A percentile compares a stretch with the other conserved stretches of the same genome.
Evolutionary conservation across 345 rosid species (phyloP).

Genomic region (Rubroshorea leprosula): DNA sequence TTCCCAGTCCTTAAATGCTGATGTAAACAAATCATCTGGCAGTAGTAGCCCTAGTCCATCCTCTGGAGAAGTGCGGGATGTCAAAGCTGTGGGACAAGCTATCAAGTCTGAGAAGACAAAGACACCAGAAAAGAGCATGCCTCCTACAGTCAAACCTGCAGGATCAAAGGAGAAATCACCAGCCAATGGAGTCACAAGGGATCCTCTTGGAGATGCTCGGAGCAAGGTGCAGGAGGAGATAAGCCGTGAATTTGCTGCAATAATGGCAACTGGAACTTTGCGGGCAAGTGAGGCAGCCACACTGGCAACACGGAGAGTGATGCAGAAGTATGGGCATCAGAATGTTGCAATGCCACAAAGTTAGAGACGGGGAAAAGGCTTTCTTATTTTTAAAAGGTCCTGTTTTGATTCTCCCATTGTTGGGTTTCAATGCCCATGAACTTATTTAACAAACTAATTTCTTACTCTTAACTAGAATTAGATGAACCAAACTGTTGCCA

Average conservation of each 20-base stretch:
- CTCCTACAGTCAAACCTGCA: slow-evolving; percentile 32
- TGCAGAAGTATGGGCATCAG: slow-evolving; percentile 71
- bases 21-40: slow-evolving; percentile 19
- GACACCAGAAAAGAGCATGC: slow-evolving; percentile 9
- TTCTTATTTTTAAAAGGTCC: neutral
- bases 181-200: slow-evolving; percentile 24
- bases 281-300: slow-evolving; percentile 94
- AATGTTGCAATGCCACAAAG: slow-evolving; percentile 35
- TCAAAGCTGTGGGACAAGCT: slow-evolving; percentile 17
- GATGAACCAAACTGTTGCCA: too few relatives aligned
- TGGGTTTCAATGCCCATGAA: neutral
- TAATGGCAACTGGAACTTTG: slow-evolving; percentile 83
- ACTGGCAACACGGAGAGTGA: slow-evolving; percentile 73
- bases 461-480: too few relatives aligned
- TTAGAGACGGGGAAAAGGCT: slow-evolving; percentile 8
- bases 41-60: slow-evolving; percentile 14
- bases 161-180: slow-evolving; percentile 21
- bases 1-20: slow-evolving; percentile 14
- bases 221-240: slow-evolving; percentile 90
- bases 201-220: slow-evolving; percentile 69
- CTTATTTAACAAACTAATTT: too few relatives aligned
- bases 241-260: slow-evolving; percentile 53
- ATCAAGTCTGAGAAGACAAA: slow-evolving; percentile 19
- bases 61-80: slow-evolving; percentile 2
- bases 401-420: neutral